Evolutionary conservation across 1,139 yeast genomes (phyloP).

Genomic region (Meyerozyma smithsonii): DNA sequence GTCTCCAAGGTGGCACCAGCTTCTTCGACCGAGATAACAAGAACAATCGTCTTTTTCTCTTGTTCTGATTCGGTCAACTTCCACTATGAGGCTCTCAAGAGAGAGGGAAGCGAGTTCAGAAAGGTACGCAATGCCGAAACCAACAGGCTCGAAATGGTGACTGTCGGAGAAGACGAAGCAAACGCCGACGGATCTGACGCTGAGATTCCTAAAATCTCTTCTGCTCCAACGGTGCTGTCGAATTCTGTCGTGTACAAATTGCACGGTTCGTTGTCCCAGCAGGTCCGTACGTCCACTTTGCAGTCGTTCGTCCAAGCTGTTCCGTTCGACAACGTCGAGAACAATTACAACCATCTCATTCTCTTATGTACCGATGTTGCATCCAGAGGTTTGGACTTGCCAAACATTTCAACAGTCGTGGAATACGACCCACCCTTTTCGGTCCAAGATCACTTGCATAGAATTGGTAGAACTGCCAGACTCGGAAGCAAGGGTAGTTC

Average conservation of each 20-base stretch:
- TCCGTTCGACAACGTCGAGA: conserved; percentile 14
- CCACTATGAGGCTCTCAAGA: conserved; percentile 72
- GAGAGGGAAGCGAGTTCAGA: conserved; percentile 42
- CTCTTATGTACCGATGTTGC: conserved; percentile 82
- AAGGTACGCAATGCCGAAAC: conserved; percentile 25
- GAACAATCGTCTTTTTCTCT: conserved; percentile 82
- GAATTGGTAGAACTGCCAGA: conserved; percentile 74
- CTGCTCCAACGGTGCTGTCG: conserved; percentile 48
- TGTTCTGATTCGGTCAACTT: conserved; percentile 95
- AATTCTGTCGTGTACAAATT: conserved; percentile 61
- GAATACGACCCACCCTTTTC: conserved; percentile 71
- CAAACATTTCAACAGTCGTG: conserved; percentile 58
- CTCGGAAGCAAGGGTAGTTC: conserved; percentile 66
- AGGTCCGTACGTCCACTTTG: conserved; percentile 71
- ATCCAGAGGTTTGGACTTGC: conserved; percentile 67
- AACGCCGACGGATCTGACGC: conserved; percentile 15
- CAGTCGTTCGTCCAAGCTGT: conserved; percentile 50
- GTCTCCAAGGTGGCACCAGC: conserved; percentile 27
- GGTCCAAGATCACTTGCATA: conserved; percentile 66
- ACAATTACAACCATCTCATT: conserved; percentile 49
- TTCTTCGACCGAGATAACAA: conserved; percentile 21
- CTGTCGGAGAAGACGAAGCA: conserved; percentile 12
- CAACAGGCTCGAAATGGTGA: conserved; percentile 17
- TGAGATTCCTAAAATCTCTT: conserved; percentile 24
- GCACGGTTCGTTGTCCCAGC: conserved; percentile 89